Percentiles rank a stretch among this genome's conserved stretches.
phyloP scores from a whole-genome alignment of 345 rosid genomes.

The Mercurialis annua region DNA sequence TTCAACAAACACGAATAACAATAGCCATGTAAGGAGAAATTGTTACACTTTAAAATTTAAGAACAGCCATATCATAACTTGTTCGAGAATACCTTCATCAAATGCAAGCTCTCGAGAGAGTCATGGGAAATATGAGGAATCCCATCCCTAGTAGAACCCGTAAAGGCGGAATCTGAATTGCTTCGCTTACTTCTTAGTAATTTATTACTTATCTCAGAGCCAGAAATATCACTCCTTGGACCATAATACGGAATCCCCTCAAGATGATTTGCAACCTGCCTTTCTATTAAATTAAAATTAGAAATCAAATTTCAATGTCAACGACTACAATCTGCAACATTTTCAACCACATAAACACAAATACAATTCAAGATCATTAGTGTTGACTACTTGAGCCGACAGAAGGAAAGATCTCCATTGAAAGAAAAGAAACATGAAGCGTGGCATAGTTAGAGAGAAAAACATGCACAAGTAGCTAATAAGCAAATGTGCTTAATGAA shows the following conservation, averaged over 20 bases:
- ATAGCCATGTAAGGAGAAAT: slow-evolving; percentile 1
- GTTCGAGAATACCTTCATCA: slow-evolving; percentile 60
- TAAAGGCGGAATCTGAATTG: slow-evolving; percentile 64
- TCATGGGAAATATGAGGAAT: slow-evolving; percentile 44
- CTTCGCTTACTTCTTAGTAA: slow-evolving; percentile 70
- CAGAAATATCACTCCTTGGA: slow-evolving; percentile 65
- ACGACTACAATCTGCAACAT: slow-evolving; percentile 6
- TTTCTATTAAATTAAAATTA: slow-evolving; percentile 45
- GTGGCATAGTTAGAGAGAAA: not conserved
- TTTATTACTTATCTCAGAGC: slow-evolving; percentile 60
- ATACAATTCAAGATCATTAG: slow-evolving; percentile 11
- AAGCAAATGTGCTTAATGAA: slow-evolving; percentile 9
- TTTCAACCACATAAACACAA: slow-evolving; percentile 9
- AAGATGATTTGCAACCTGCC: slow-evolving; percentile 60
- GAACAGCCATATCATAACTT: slow-evolving; percentile 5
- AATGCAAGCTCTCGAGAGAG: slow-evolving; percentile 62
- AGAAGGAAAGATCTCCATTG: not conserved
- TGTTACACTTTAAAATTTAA: slow-evolving; percentile 7
- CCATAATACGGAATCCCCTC: slow-evolving; percentile 83
- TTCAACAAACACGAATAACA: slow-evolving; percentile 5
- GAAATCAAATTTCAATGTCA: slow-evolving; percentile 28
- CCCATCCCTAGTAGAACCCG: slow-evolving; percentile 37
- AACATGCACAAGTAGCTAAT: not conserved
- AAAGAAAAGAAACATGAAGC: not conserved
- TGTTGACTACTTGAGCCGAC: not conserved